phyloP scores from a whole-genome alignment of 257 asterid genomes.

The Nyctanthes arbortristis region DNA sequence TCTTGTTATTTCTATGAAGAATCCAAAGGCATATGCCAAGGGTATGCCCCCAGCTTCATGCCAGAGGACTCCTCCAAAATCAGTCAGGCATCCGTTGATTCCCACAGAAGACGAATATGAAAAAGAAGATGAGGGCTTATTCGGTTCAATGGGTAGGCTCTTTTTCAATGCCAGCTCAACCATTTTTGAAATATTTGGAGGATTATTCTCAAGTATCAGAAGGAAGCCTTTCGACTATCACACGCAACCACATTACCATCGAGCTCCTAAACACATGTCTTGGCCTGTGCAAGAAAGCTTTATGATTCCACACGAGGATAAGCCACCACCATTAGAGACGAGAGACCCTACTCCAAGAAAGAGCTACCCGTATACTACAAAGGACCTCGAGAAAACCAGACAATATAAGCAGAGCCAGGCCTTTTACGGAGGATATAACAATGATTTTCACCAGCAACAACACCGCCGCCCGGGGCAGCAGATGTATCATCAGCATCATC shows the following conservation, averaged over 20 bases:
- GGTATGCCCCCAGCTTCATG: slow-evolving; percentile 61
- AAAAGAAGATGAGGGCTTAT: slow-evolving; percentile 63
- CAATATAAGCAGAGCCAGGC: slow-evolving; percentile 52
- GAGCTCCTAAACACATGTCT: slow-evolving; percentile 30
- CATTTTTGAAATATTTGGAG: slow-evolving; percentile 55
- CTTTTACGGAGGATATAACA: slow-evolving; percentile 47
- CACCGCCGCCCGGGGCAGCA: slow-evolving; percentile 34
- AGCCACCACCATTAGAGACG: slow-evolving; percentile 61
- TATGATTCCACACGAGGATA: slow-evolving; percentile 64
- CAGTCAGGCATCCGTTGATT: slow-evolving; percentile 72
- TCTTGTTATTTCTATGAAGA: slow-evolving; percentile 35
- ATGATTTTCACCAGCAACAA: slow-evolving; percentile 41
- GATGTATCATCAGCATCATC: slow-evolving; percentile 58
- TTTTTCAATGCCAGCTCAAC: slow-evolving; percentile 61
- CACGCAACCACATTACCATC: slow-evolving; percentile 37
- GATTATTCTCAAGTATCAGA: slow-evolving; percentile 55
- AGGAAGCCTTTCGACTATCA: slow-evolving; percentile 49
- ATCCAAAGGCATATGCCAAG: slow-evolving; percentile 41
- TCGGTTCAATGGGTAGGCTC: slow-evolving; percentile 62
- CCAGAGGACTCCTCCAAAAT: slow-evolving; percentile 47
- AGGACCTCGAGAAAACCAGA: slow-evolving; percentile 48
- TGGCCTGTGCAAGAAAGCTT: slow-evolving; percentile 84
- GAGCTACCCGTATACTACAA: slow-evolving; percentile 38
- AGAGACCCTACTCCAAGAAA: slow-evolving; percentile 63
- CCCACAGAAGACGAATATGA: slow-evolving; percentile 69